Evolutionary conservation across 164 flowering plant genomes (phyloP), one percentile per base, ranked within the genome.

Genomic region (Vitis rotundifolia): DNA sequence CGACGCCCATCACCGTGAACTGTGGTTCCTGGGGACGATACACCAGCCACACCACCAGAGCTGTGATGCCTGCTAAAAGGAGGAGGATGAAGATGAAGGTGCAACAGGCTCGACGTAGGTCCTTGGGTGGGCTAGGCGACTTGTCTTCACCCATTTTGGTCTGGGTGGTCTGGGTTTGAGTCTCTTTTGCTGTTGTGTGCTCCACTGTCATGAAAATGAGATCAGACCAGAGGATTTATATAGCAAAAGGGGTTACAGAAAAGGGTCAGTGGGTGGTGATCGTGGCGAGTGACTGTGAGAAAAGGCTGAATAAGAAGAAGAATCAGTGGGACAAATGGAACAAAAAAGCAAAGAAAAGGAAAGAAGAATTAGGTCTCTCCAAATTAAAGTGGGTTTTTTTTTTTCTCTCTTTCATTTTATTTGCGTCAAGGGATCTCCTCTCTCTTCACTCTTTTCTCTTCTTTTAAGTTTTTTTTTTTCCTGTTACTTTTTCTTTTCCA

Each of bases 11-110:
- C 5, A 92, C 90, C 4, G 72, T 77, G 88, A 94, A 92, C 61
- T 67, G 81, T 1, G 98, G 98, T 11, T 74, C 70, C 53, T 82
- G 76, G 15, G 98, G 97, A 10, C 92, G 86, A 81, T 92, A 92
- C 58, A 89, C 74, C 2, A 94, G 76, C 88, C 89, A 92, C 37
- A 88, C 71, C 13, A 74, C 71, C 18, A 94, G 88, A 47, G 79
- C 85, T 2, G 83, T 76, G 68, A 85, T 67, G 26, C 87, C 97
- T 0, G 81, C 79, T 3, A 94, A 59, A 74, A 94, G 76, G 48
- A 94, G 83, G 63, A 88, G 47, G 79, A 80, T 59, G 66, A 73
- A 60, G 7, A 86, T 11, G 76, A 63, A 49, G 11, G 77, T 59
- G 77, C 64, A 77, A 52, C 77, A 0, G 44, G 63, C 61, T 2